Evolutionary conservation across 2,329 filamentous ascomycete species (phyloP).

Genomic region (Microsporum audouinii): DNA sequence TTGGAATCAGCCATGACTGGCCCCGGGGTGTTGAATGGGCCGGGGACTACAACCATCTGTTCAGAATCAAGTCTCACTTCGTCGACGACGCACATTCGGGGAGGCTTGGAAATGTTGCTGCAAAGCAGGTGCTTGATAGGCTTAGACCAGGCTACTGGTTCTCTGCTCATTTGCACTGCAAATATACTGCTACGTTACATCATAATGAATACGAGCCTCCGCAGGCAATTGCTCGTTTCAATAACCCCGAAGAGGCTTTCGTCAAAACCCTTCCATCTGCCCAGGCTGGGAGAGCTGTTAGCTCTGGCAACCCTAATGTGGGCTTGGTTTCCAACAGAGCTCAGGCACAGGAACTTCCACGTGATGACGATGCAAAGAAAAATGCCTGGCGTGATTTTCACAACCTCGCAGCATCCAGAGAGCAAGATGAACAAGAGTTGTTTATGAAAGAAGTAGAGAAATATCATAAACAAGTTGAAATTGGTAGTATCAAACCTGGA

Average conservation of each 20-base stretch:
- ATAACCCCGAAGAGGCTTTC: not conserved
- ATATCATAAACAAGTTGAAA: conserved; percentile 9
- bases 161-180: conserved; percentile 82
- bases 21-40: conserved; percentile 69
- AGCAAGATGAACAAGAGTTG: conserved; percentile 25
- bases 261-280: not conserved
- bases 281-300: not conserved
- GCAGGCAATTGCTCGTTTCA: not conserved
- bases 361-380: conserved; percentile 12
- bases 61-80: conserved; percentile 63
- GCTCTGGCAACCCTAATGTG: not conserved
- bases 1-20: conserved; percentile 95
- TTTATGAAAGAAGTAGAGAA: conserved; percentile 19
- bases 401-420: conserved; percentile 22
- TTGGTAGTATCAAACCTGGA: conserved; percentile 8
- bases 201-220: conserved; percentile 8
- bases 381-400: conserved; percentile 33
- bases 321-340: not conserved
- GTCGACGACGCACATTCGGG: conserved; percentile 63
- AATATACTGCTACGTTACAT: conserved; percentile 52
- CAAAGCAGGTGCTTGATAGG: conserved; percentile 66
- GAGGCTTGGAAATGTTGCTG: conserved; percentile 66
- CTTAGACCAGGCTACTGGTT: conserved; percentile 84
- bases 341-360: not conserved
- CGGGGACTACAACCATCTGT: conserved; percentile 59